Evolutionary conservation across 1,139 yeast species (phyloP), one percentile per base, ranked within the genome.

Genomic region (Yamadazyma mexicana): DNA sequence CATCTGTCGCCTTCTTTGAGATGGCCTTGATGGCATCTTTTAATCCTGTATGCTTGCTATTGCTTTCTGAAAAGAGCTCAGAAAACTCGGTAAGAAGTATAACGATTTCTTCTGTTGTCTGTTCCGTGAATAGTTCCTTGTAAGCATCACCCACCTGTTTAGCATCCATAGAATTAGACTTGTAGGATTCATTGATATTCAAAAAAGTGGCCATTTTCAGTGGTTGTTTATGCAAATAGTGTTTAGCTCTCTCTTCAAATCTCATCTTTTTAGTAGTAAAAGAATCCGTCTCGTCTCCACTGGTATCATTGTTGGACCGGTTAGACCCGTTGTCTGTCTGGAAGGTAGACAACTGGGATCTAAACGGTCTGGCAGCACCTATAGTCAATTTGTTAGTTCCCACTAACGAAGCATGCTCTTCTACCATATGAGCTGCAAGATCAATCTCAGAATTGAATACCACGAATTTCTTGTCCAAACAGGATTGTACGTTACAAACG

Each of bases 391-490:
- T 53, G 24, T 63, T 67, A 37, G 71, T 73, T 1, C 75, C 74
- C n/a, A 79, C 74, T 50, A 49, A 50, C 3, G 79, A 77, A 4
- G 91, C 84, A 61, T 92, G 98, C 48, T 85, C 92, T 48, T 81
- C 79, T 38, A 88, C 66, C 83, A 88, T 83, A 60, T 92, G 98
- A 2, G 95, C 94, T 37, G 87, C 83, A 38, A 92, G 68, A 52
- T 89, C 98, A 46, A 89, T 66, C 43, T 87, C 95, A 48, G 89
- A 92, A 23, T 83, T 76, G 56, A 92, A 92, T 1, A 92, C 98
- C 26, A 94, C 94, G 64, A 92, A 91, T 58, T 87, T 84, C 58
- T 86, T 81, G 42, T 91, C 98, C 37, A 91, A 64, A 63, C 99
- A 92, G n/a, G 76, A 56, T 34, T 79, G 86, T n/a, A 86, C 85